phyloP scores from a whole-genome alignment of 1,284 basidiomycete species.

The Microbotryum scabiosae region DNA sequence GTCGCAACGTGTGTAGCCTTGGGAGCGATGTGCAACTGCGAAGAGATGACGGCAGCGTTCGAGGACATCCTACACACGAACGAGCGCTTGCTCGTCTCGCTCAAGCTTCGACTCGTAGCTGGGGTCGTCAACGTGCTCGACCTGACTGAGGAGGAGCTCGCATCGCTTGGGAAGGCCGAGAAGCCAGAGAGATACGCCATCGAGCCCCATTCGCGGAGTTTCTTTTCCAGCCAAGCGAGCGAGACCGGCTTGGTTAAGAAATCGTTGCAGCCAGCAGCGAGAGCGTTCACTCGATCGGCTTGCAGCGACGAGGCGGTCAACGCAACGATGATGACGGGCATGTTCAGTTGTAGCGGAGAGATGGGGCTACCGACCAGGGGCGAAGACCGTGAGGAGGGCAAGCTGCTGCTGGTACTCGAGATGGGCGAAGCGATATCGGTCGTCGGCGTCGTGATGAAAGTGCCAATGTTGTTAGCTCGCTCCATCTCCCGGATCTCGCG shows the following conservation, averaged over 20 bases:
- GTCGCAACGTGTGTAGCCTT: conserved; percentile 4
- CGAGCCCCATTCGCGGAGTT: conserved; percentile 92
- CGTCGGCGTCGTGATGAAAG: conserved; percentile 57
- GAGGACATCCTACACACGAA: neutral
- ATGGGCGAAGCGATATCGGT: conserved; percentile 46
- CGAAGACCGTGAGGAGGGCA: conserved; percentile 12
- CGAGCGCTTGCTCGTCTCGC: neutral
- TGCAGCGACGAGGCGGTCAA: conserved; percentile 89
- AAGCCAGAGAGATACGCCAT: conserved; percentile 40
- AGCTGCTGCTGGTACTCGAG: conserved; percentile 9
- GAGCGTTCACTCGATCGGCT: conserved; percentile 85
- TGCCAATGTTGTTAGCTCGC: conserved; percentile 55
- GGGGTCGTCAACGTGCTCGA: neutral
- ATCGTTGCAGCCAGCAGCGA: conserved; percentile 97
- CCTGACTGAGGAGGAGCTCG: neutral
- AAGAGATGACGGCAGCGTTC: conserved; percentile 21
- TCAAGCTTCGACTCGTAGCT: conserved; percentile 1
- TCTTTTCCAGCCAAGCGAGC: conserved; percentile 90
- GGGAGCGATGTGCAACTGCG: conserved; percentile 28
- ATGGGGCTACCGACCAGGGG: conserved; percentile 12
- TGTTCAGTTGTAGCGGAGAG: conserved; percentile 45
- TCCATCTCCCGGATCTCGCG: conserved; percentile 89
- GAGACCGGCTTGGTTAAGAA: conserved; percentile 97
- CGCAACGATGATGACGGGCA: conserved; percentile 97
- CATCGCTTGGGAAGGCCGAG: conserved; percentile 13